Conservation (phyloP, 2,329 filamentous ascomycete species). For the Colletotrichum zoysiae region DNA sequence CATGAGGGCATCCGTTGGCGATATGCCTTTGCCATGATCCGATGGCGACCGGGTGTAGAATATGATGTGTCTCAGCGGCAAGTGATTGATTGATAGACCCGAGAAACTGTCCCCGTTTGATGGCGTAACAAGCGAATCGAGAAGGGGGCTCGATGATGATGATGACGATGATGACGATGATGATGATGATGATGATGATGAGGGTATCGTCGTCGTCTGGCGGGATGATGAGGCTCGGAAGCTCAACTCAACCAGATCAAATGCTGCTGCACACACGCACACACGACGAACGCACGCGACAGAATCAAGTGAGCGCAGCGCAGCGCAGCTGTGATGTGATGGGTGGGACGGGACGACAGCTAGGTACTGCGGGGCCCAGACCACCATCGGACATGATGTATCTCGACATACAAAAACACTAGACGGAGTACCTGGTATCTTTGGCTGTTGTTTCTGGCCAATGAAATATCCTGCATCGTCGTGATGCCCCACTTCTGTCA, state of each 20-base stretch:
- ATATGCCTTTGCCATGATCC: constrained; percentile 38
- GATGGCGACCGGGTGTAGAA: neutral
- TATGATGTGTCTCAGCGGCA: neutral
- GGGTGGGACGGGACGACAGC: constrained; percentile 22
- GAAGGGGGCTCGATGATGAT: neutral
- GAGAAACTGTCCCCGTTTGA: neutral
- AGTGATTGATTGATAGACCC: neutral
- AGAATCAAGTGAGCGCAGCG: constrained; percentile 10
- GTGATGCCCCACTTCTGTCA: constrained; percentile 7
- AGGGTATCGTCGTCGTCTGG: constrained; percentile 11
- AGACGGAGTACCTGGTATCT: neutral
- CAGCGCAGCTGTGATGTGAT: constrained; percentile 6
- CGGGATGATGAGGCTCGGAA: constrained; percentile 31
- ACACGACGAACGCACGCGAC: constrained; percentile 9
- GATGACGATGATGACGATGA: neutral
- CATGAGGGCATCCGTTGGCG: constrained; percentile 38
- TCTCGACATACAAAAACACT: neutral
- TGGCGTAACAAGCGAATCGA: neutral
- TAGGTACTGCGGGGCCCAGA: too few species aligned
- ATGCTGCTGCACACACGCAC: neutral
- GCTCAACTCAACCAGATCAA: constrained; percentile 30
- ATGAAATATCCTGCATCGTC: neutral
- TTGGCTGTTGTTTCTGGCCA: neutral
- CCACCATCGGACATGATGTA: constrained; percentile 2
- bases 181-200: neutral